These are phyloP conservation scores for Pholiota microspora DNA, from an alignment of 768 basidiomycete genomes.

Conservation along the genomic window DNA sequence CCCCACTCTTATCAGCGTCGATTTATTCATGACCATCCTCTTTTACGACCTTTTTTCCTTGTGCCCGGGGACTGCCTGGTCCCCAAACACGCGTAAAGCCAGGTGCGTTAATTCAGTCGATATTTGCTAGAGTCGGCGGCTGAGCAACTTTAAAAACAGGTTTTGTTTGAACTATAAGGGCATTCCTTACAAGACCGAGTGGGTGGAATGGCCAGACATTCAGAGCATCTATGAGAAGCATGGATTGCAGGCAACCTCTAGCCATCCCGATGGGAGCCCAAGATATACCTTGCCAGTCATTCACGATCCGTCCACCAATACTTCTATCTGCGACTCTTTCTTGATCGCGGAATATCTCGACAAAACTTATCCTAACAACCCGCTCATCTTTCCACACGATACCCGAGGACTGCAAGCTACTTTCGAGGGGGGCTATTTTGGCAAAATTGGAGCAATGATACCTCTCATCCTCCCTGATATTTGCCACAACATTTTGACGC, in stretches of 20 bases:
- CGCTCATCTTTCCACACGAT: neutral
- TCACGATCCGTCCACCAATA: neutral
- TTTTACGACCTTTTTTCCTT: no score
- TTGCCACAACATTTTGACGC: neutral
- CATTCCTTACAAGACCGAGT: no score
- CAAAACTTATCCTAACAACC: slow-evolving; percentile 7
- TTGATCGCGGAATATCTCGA: slow-evolving; percentile 11
- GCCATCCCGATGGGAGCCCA: neutral
- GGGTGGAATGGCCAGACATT: no score
- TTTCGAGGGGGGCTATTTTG: slow-evolving; percentile 15
- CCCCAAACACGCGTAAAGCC: no score
- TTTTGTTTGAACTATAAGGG: no score
- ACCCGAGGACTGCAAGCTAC: neutral
- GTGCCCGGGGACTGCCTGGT: no score
- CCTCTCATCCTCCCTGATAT: neutral
- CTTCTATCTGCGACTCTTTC: neutral
- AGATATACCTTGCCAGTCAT: neutral
- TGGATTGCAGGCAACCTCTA: neutral
- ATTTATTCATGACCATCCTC: no score
- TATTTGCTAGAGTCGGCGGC: no score
- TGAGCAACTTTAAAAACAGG: no score
- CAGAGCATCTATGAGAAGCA: slow-evolving; percentile 3
- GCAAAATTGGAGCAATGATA: neutral
- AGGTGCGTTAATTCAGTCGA: no score
- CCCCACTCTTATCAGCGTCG: no score